Evolutionary conservation across 2,329 filamentous ascomycete species (phyloP).

Genomic region (Westerdykella sp.): DNA sequence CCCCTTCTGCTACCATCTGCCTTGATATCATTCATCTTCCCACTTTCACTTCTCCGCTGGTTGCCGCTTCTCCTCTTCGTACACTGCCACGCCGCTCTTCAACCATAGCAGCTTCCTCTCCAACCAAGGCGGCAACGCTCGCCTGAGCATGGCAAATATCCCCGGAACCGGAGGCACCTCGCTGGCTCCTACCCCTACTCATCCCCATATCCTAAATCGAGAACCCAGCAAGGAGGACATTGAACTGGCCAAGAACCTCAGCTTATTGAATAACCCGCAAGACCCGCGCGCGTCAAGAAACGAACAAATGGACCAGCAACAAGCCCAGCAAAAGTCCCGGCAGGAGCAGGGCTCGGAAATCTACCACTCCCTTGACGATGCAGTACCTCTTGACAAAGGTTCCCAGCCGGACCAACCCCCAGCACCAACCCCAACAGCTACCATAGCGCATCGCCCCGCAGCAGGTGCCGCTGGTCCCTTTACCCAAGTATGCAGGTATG

Average conservation of each 20-base stretch:
- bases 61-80: too few species aligned
- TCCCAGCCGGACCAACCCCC: conserved; percentile 16
- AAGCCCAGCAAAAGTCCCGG: conserved; percentile 10
- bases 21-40: too few species aligned
- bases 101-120: too few species aligned
- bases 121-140: too few species aligned
- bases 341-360: conserved; percentile 25
- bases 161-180: conserved; percentile 32
- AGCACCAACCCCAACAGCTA: conserved; percentile 17
- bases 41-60: too few species aligned
- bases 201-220: conserved; percentile 36
- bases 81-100: too few species aligned
- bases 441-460: conserved; percentile 10
- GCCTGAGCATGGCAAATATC: conserved; percentile 20
- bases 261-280: conserved; percentile 41
- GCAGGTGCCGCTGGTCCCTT: too few species aligned
- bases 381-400: conserved; percentile 20
- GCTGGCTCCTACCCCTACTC: conserved; percentile 32
- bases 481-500: conserved; percentile 66
- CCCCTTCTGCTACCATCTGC: too few species aligned
- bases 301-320: conserved; percentile 10
- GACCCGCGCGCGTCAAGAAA: conserved; percentile 19
- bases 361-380: conserved; percentile 39
- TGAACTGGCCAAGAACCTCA: conserved; percentile 45
- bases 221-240: conserved; percentile 46